Evolutionary conservation across 768 basidiomycete species (phyloP).

Genomic region (Gyrodon lividus): DNA sequence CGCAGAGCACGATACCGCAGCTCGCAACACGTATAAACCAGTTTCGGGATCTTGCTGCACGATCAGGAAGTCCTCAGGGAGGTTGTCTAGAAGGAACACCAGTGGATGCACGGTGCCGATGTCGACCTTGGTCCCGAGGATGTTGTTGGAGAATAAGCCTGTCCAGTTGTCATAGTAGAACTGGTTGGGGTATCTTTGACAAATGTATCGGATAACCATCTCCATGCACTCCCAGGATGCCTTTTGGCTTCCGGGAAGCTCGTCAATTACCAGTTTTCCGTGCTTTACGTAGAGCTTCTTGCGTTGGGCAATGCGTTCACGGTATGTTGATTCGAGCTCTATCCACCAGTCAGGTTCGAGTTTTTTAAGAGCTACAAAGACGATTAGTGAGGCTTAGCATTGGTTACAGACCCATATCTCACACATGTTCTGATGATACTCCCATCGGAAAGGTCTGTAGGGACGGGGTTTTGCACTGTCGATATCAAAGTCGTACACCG

Average conservation of each 20-base stretch:
- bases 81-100: slow-evolving; percentile 45
- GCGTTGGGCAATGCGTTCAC: slow-evolving; percentile 42
- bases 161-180: slow-evolving; percentile 40
- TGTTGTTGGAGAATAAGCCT: slow-evolving; percentile 42
- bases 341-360: slow-evolving; percentile 57
- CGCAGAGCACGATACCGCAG: slow-evolving; percentile 46
- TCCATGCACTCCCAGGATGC: slow-evolving; percentile 54
- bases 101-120: slow-evolving; percentile 35
- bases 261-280: slow-evolving; percentile 43
- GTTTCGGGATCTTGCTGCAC: slow-evolving; percentile 41
- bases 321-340: slow-evolving; percentile 55
- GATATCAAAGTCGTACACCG: slow-evolving; percentile 44
- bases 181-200: slow-evolving; percentile 53
- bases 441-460: slow-evolving; percentile 57
- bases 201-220: slow-evolving; percentile 56
- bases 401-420: slow-evolving; percentile 10
- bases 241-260: slow-evolving; percentile 46
- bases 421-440: slow-evolving; percentile 59
- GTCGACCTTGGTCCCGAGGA: slow-evolving; percentile 36
- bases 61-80: slow-evolving; percentile 53
- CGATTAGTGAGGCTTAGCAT: background rate
- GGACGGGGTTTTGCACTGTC: slow-evolving; percentile 45
- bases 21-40: slow-evolving; percentile 44
- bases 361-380: slow-evolving; percentile 38
- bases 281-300: slow-evolving; percentile 38